These are phyloP conservation scores for Carex arenaria DNA, from an alignment of 202 grass and related monocot species.

Conservation along the genomic window DNA sequence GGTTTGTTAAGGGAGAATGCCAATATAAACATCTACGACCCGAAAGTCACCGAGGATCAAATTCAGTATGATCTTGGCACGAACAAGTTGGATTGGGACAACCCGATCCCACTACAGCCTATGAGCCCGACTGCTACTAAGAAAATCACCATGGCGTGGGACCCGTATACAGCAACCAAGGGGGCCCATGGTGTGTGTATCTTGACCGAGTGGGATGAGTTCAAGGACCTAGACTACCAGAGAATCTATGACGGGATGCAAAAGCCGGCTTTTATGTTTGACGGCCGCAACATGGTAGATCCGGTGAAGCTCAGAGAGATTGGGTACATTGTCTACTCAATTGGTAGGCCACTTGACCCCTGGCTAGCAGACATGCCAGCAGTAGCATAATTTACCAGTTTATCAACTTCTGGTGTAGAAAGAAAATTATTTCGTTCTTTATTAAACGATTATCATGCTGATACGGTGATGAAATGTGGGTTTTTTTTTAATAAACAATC, in stretches of 20 bases:
- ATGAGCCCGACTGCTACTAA: neutral
- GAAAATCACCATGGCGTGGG: constrained; percentile 28
- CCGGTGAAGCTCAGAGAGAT: constrained; percentile 37
- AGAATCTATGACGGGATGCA: constrained; percentile 37
- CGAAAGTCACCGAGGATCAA: constrained; percentile 38
- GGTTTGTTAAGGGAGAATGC: constrained; percentile 35
- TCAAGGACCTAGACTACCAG: constrained; percentile 35
- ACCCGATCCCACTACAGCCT: constrained; percentile 17
- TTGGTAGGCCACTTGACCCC: constrained; percentile 44
- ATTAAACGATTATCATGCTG: neutral
- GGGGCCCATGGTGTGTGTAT: constrained; percentile 45
- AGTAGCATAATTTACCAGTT: constrained; percentile 19
- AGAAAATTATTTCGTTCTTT: neutral
- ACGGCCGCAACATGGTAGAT: constrained; percentile 44
- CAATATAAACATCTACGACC: constrained; percentile 38
- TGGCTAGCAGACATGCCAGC: constrained; percentile 42
- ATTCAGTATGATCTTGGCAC: constrained; percentile 27
- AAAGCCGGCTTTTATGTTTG: constrained; percentile 56
- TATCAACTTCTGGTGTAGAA: neutral
- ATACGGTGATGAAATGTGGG: neutral
- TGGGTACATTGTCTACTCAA: constrained; percentile 49
- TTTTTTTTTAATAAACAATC: neutral
- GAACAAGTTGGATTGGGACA: constrained; percentile 31
- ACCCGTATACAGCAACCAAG: constrained; percentile 41
- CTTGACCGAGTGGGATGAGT: constrained; percentile 55